Conservation (phyloP, 106 monocot genomes). For the Apostasia ramifera region DNA sequence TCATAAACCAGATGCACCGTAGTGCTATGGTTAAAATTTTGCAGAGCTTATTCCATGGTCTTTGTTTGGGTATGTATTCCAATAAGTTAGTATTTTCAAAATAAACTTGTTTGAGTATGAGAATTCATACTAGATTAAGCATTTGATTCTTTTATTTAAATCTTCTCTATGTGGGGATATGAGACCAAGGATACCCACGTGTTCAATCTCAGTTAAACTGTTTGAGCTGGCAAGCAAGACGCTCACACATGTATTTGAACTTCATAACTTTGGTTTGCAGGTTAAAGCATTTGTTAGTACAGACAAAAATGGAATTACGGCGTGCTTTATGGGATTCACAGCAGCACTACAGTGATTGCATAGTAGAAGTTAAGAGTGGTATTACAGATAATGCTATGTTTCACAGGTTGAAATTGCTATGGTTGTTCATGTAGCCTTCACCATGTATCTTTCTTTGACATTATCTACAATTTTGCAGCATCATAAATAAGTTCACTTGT, state of each 20-base stretch:
- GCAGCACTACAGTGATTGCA: slow-evolving; percentile 35
- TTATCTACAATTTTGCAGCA: slow-evolving; percentile 26
- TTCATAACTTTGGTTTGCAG: slow-evolving; percentile 22
- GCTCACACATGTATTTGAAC: not conserved
- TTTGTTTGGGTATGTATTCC: too few species aligned
- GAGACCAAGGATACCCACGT: too few species aligned
- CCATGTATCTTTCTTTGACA: slow-evolving; percentile 1
- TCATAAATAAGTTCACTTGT: slow-evolving; percentile 34
- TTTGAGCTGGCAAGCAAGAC: not conserved
- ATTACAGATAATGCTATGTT: slow-evolving; percentile 68
- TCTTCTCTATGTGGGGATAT: too few species aligned
- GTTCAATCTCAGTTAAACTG: not conserved
- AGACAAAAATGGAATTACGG: slow-evolving; percentile 76
- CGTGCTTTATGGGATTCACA: slow-evolving; percentile 45
- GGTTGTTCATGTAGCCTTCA: not conserved
- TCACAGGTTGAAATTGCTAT: slow-evolving; percentile 46
- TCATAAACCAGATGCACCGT: too few species aligned
- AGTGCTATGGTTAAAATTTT: too few species aligned
- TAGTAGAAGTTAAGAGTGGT: slow-evolving; percentile 83
- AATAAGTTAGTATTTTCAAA: too few species aligned
- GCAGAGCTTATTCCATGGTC: too few species aligned
- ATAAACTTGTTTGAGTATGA: too few species aligned
- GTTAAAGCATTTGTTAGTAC: slow-evolving; percentile 60
- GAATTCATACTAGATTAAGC: too few species aligned
- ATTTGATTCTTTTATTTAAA: too few species aligned